phyloP scores from a whole-genome alignment of 2,329 filamentous ascomycete species.

The Aspergillus clavatus region DNA sequence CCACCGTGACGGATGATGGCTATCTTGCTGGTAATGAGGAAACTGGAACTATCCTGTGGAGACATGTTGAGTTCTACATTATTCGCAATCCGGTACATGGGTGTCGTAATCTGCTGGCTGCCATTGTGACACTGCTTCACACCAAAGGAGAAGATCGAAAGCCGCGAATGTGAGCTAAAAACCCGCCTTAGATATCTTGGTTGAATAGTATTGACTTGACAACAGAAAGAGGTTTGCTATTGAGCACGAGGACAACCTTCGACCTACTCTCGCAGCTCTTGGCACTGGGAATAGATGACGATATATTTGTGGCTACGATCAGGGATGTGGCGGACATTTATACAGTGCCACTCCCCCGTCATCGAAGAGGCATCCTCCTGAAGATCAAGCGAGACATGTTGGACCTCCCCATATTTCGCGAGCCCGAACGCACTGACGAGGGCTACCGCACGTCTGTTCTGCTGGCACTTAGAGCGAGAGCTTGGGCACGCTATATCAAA shows the following conservation, averaged over 20 bases:
- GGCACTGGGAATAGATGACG: constrained; percentile 9
- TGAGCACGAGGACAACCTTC: constrained; percentile 14
- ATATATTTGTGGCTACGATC: constrained; percentile 12
- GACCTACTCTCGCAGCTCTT: constrained; percentile 15
- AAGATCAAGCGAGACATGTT: constrained; percentile 17
- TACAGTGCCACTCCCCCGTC: constrained; percentile 8
- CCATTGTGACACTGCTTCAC: constrained; percentile 17
- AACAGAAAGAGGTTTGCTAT: constrained; percentile 19
- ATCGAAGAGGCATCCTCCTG: constrained; percentile 11
- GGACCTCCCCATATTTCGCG: constrained; percentile 12
- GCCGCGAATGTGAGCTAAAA: constrained; percentile 13
- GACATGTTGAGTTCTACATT: constrained; percentile 19
- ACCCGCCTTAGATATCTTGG: background rate
- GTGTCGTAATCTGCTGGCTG: constrained; percentile 10
- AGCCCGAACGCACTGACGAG: constrained; percentile 11
- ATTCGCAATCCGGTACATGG: constrained; percentile 9
- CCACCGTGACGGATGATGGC: constrained; percentile 15
- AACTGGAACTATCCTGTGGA: constrained; percentile 15
- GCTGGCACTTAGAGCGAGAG: constrained; percentile 9
- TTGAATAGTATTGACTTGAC: constrained; percentile 3
- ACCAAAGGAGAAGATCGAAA: constrained; percentile 19
- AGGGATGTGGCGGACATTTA: constrained; percentile 14
- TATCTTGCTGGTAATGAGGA: constrained; percentile 16
- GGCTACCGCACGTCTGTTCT: constrained; percentile 12
- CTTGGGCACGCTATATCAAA: constrained; percentile 15